A percentile compares a stretch with the other conserved stretches of the same genome.
Conservation (phyloP, 2,329 filamentous ascomycete species). For the Aspergillus melleus region DNA sequence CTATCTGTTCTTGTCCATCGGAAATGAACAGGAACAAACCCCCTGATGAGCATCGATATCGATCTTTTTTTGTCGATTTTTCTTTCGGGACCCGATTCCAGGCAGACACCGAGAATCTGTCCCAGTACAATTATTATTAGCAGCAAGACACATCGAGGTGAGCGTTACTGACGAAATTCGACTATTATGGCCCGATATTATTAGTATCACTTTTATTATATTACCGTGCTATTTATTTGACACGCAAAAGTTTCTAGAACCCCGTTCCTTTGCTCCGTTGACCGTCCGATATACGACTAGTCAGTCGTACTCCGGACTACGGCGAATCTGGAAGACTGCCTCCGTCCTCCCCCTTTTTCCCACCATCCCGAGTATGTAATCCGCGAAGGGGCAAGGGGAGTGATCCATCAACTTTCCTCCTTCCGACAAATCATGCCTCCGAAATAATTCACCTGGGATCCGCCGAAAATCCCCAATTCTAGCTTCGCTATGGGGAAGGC, state of each 20-base stretch:
- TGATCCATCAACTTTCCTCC: slow-evolving; percentile 8
- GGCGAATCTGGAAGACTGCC: not conserved
- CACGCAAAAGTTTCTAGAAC: slow-evolving; percentile 10
- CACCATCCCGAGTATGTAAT: not conserved
- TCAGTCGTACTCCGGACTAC: not conserved
- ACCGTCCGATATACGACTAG: not conserved
- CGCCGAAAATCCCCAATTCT: slow-evolving; percentile 14
- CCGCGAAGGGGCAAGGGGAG: not conserved
- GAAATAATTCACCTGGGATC: slow-evolving; percentile 9
- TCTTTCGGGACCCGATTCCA: not conserved
- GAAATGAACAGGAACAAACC: not conserved
- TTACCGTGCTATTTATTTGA: slow-evolving; percentile 16
- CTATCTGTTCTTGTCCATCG: not conserved
- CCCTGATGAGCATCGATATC: slow-evolving; percentile 1
- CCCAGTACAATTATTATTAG: slow-evolving; percentile 4
- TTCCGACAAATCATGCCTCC: slow-evolving; percentile 10
- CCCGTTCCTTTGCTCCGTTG: not conserved
- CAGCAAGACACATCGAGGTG: not conserved
- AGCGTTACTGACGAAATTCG: slow-evolving; percentile 6
- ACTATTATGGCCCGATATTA: slow-evolving; percentile 10
- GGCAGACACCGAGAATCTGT: not conserved
- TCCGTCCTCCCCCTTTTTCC: not conserved
- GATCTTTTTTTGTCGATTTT: not conserved
- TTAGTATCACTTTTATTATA: slow-evolving; percentile 3
- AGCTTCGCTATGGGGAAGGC: slow-evolving; percentile 11